Base-by-base conservation (phyloP, 331 rosid genomes). In the Spiraea crenata region DNA sequence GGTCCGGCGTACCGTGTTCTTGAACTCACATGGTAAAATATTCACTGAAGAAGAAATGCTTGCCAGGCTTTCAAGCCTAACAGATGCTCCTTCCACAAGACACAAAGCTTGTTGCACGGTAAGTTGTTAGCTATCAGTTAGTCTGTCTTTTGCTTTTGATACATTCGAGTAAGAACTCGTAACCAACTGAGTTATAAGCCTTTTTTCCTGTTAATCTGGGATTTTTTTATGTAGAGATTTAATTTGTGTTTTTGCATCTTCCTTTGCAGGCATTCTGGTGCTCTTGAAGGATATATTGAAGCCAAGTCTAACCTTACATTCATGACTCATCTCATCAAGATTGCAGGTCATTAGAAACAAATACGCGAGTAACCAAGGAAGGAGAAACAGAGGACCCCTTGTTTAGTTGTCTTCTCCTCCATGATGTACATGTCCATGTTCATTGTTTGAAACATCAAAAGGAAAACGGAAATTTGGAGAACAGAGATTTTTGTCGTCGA, bases 21-120 rank as follows among this genome's bases (percentile, higher is more conserved):
- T 89, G 79, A 84, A 74, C 78, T 87, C 97, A 9, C 84, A 78
- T 0, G 96, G 84, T 7, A 83, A 57, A 52, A 84, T 89, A 35
- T 82, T 82, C 44, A 85, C 84, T 0, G 85, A 87, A 17, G 57
- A 82, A 59, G 86, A 89, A 57, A 69, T 84, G 88, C 83, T 84
- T 70, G 70, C 78, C 20, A 87, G 76, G 66, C 87, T 89, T 51
- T 65, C 73, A 75, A 78, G 46, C 15, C 38, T 54, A 44, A 71
- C 37, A 62, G 70, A 57, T 76, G 80, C 80, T 50, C 57, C 54
- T 52, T 44, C 58, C 25, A 74, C 67, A 45, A 17, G 73, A 67
- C 82, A 71, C 69, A 51, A 70, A 74, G 15, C 58, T 38, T 69
- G 79, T 70, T 83, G 74, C 79, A 61, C 67, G 69, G 88, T 85